These are phyloP conservation scores for Aurinia saxatilis DNA, from an alignment of 345 rosid species.

Conservation along the genomic window DNA sequence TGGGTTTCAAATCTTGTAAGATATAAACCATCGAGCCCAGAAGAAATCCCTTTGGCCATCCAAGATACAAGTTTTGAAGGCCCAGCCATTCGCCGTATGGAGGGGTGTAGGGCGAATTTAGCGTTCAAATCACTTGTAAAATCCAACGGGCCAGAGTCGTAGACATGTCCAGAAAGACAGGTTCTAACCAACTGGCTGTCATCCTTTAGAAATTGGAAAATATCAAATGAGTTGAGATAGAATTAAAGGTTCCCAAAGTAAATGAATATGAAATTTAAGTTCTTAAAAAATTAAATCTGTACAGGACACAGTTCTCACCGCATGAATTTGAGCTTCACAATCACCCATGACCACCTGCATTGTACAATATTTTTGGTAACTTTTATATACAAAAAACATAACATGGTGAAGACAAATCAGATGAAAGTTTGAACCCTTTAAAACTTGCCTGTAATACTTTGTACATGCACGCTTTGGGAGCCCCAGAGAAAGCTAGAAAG, in stretches of 20 bases:
- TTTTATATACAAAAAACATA: conserved; percentile 9
- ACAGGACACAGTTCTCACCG: conserved; percentile 32
- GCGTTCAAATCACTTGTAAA: conserved; percentile 74
- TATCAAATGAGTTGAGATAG: background rate
- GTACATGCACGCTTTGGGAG: conserved; percentile 87
- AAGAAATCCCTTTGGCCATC: conserved; percentile 71
- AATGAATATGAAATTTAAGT: background rate
- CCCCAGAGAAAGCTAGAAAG: conserved; percentile 77
- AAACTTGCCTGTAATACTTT: conserved; percentile 66
- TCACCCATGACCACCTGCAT: conserved; percentile 29
- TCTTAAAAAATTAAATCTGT: background rate
- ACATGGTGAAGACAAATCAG: background rate
- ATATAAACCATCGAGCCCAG: conserved; percentile 73
- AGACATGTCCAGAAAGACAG: conserved; percentile 81
- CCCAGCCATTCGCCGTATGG: conserved; percentile 63
- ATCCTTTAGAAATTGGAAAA: conserved; percentile 38
- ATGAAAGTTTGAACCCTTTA: background rate
- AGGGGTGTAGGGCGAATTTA: conserved; percentile 56
- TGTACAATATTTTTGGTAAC: background rate
- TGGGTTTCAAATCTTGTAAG: conserved; percentile 81
- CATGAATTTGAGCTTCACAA: conserved; percentile 52
- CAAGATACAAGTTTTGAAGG: conserved; percentile 64
- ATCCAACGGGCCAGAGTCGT: conserved; percentile 85
- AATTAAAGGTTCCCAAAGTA: background rate
- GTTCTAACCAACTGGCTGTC: conserved; percentile 56